Percentiles rank a stretch among this genome's conserved stretches.
These are phyloP conservation scores for Paramecium sexaurelia DNA, from an alignment of 73 alveolate species.

Conservation along the genomic window DNA sequence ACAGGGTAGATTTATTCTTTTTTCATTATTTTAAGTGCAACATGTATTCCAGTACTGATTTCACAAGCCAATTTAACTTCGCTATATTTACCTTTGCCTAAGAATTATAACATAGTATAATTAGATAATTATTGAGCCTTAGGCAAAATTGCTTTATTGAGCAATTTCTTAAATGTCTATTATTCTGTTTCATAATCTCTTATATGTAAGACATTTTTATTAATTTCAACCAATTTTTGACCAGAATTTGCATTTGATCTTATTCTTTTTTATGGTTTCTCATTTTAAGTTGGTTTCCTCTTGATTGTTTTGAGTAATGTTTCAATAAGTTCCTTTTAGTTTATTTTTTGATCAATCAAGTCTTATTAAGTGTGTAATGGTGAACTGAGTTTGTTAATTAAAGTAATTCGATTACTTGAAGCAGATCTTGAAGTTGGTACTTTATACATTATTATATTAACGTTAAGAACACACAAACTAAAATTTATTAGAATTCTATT, in stretches of 20 bases:
- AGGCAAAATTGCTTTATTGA: not conserved
- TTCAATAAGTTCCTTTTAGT: not conserved
- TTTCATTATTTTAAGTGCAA: conserved; percentile 53
- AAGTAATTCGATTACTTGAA: not conserved
- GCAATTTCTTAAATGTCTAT: not conserved
- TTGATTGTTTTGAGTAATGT: not conserved
- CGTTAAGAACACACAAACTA: not conserved
- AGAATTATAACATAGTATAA: conserved; percentile 10
- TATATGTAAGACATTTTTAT: not conserved
- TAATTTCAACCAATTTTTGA: not conserved
- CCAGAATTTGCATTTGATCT: not conserved
- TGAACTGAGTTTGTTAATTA: not conserved
- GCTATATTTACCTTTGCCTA: conserved; percentile 39
- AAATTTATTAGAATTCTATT: not conserved
- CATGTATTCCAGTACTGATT: conserved; percentile 28
- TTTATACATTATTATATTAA: conserved; percentile 1
- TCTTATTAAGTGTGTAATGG: conserved; percentile 3
- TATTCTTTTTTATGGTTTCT: conserved; percentile 21
- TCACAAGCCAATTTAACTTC: conserved; percentile 35
- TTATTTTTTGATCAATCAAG: not conserved
- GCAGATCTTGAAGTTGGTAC: not conserved
- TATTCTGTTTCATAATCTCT: conserved; percentile 7
- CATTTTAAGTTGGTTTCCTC: not conserved
- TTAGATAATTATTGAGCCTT: not conserved
- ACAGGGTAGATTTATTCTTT: not conserved